Evolutionary conservation across 1,284 basidiomycete genomes (phyloP).

Genomic region (Rhodotorula sp.): DNA sequence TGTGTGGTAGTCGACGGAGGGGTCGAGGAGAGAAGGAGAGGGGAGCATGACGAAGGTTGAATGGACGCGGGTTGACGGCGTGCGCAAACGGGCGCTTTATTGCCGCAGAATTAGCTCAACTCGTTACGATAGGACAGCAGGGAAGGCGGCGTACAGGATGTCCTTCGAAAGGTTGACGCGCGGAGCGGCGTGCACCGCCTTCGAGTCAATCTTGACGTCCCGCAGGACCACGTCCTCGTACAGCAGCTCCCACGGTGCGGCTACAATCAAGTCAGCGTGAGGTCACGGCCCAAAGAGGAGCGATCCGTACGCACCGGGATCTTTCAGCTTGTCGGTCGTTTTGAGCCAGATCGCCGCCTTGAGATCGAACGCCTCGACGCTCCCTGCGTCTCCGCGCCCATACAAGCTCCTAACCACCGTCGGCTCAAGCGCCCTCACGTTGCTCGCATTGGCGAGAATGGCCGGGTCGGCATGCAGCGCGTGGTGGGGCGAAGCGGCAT

Average conservation of each 20-base stretch:
- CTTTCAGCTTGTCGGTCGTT: neutral
- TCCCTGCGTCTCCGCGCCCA: neutral
- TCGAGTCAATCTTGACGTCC: neutral
- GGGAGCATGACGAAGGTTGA: constrained; percentile 9
- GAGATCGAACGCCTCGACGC: constrained; percentile 4
- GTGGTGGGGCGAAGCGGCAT: neutral
- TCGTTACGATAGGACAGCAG: no score
- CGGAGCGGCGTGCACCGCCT: neutral
- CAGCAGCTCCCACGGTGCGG: neutral
- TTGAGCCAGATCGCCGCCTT: constrained; percentile 5
- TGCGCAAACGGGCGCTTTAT: neutral
- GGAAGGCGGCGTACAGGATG: neutral
- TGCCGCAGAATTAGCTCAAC: no score
- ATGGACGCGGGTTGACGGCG: neutral
- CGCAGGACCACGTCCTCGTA: neutral
- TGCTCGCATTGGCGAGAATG: neutral
- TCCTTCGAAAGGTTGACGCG: neutral
- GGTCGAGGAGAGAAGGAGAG: neutral
- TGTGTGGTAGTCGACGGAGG: neutral
- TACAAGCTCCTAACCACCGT: constrained; percentile 5
- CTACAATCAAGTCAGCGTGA: neutral
- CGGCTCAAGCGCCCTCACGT: neutral
- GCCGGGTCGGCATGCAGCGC: neutral
- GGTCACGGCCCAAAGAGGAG: neutral
- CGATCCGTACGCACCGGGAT: neutral